phyloP scores from a whole-genome alignment of 352 stramenopile species.

The Phytopythium kandeliae region DNA sequence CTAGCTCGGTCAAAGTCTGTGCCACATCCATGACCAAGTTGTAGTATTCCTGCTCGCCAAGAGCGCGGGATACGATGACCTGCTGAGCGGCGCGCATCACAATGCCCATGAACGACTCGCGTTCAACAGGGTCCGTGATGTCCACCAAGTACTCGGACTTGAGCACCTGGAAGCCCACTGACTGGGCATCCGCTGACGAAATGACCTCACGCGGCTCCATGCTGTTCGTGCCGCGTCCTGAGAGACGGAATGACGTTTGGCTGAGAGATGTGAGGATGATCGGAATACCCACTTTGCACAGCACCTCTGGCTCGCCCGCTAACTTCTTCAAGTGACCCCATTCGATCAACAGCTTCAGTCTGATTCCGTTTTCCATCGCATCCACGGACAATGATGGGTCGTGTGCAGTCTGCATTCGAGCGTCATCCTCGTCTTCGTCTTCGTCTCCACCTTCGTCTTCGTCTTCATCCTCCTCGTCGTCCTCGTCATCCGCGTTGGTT shows the following conservation, averaged over 20 bases:
- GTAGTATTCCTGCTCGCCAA: constrained; percentile 74
- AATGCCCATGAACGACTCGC: constrained; percentile 81
- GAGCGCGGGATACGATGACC: constrained; percentile 66
- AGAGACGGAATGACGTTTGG: constrained; percentile 70
- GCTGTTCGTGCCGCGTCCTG: constrained; percentile 55
- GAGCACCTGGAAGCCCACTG: constrained; percentile 69
- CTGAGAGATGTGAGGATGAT: constrained; percentile 81
- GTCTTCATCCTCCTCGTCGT: constrained; percentile 23
- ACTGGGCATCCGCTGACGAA: constrained; percentile 50
- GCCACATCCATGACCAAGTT: constrained; percentile 75
- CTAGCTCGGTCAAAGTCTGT: constrained; percentile 69
- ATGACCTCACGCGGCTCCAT: constrained; percentile 48
- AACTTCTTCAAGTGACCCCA: constrained; percentile 74
- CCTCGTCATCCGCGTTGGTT: constrained; percentile 19
- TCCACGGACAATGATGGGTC: constrained; percentile 75
- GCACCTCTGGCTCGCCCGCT: constrained; percentile 57
- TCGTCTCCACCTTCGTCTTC: constrained; percentile 60
- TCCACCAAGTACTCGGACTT: constrained; percentile 83
- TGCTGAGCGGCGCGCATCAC: constrained; percentile 82
- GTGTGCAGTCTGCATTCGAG: constrained; percentile 52
- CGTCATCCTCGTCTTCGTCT: constrained; percentile 38
- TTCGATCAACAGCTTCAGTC: constrained; percentile 72
- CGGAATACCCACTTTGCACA: constrained; percentile 79
- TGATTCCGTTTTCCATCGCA: constrained; percentile 83
- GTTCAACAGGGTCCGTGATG: constrained; percentile 61